Conservation (phyloP, 495 filamentous ascomycete species). For the Trichocladium antarcticum region DNA sequence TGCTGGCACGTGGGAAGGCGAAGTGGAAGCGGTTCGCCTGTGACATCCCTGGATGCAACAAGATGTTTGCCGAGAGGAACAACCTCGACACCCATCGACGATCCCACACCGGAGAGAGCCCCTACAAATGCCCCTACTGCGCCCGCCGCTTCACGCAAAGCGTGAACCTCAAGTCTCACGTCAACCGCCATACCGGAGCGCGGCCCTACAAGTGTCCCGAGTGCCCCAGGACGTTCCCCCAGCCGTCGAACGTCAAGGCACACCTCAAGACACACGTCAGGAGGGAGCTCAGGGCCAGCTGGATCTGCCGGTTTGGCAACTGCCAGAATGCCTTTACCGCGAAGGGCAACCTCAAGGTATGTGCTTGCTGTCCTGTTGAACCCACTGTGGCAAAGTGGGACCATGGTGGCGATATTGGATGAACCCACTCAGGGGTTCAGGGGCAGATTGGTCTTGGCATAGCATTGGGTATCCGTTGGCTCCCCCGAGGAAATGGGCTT, state of each 20-base stretch:
- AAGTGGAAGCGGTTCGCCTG: conserved; percentile 64
- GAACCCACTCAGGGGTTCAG: too few relatives aligned
- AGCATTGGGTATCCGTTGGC: too few relatives aligned
- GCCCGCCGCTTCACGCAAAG: conserved; percentile 80
- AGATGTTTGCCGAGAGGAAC: conserved; percentile 83
- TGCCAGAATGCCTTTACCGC: conserved; percentile 83
- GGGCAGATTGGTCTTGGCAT: too few relatives aligned
- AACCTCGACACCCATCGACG: conserved; percentile 86
- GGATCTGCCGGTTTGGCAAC: conserved; percentile 65
- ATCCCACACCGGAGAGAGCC: conserved; percentile 82
- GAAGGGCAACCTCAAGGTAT: conserved; percentile 79
- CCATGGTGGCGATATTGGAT: too few relatives aligned
- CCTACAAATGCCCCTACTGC: conserved; percentile 71
- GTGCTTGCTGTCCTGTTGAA: too few relatives aligned
- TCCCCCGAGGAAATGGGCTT: too few relatives aligned
- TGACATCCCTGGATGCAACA: conserved; percentile 61
- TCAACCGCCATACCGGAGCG: conserved; percentile 48
- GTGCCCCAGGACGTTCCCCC: conserved; percentile 80
- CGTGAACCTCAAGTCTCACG: conserved; percentile 64
- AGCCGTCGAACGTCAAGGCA: conserved; percentile 77
- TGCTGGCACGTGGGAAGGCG: too few relatives aligned
- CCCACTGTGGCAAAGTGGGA: too few relatives aligned
- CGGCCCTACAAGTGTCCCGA: conserved; percentile 73
- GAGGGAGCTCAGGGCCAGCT: conserved; percentile 49
- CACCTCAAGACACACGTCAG: conserved; percentile 73